phyloP scores from a whole-genome alignment of 768 basidiomycete species.

The Russula brevipes region DNA sequence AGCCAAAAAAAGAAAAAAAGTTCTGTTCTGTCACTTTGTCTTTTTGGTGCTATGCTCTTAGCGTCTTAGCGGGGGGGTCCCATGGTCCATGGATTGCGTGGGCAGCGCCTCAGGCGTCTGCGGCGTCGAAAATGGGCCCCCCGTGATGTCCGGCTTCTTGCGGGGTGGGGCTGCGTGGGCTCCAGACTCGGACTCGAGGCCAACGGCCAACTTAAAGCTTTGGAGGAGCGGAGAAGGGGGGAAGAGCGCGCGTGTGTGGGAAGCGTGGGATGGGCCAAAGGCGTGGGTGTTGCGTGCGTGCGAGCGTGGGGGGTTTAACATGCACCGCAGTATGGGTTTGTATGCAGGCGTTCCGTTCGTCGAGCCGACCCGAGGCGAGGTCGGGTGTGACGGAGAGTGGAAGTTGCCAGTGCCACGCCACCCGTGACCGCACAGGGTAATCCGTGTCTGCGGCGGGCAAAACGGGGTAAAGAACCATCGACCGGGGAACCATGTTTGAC shows the following conservation, averaged over 20 bases:
- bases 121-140: background rate
- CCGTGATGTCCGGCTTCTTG: background rate
- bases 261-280: too few relatives aligned
- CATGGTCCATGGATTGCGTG: background rate
- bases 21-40: background rate
- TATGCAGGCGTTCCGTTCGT: background rate
- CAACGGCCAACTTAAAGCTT: background rate
- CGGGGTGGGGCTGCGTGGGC: background rate
- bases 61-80: too few relatives aligned
- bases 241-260: too few relatives aligned
- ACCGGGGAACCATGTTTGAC: background rate
- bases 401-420: background rate
- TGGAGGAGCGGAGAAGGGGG: background rate
- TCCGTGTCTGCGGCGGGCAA: background rate
- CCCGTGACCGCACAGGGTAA: background rate
- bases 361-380: constrained; percentile 3
- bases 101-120: constrained; percentile 2
- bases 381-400: background rate
- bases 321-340: background rate
- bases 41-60: background rate
- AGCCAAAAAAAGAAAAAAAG: background rate
- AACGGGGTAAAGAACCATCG: background rate
- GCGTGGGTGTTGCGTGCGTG: too few relatives aligned
- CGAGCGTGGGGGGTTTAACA: too few relatives aligned
- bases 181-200: background rate